Conservation (phyloP, 768 basidiomycete species). For the Trametopsis cervina region DNA sequence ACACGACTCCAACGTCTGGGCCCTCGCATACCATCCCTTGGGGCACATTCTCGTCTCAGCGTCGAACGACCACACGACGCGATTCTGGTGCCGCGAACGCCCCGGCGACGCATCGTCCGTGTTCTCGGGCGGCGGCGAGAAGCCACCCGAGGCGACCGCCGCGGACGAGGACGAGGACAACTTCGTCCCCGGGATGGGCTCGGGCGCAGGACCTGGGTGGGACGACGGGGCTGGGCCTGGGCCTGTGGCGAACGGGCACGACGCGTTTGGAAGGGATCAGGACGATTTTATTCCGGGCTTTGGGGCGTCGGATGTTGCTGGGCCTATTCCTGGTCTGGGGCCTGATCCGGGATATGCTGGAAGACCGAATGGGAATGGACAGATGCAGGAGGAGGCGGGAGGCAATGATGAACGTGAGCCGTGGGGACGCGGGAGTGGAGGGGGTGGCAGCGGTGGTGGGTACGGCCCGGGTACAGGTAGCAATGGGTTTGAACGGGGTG, state of each 20-base stretch:
- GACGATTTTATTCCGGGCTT: slow-evolving; percentile 67
- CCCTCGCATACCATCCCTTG: slow-evolving; percentile 90
- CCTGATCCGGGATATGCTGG: slow-evolving; percentile 22
- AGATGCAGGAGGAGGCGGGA: slow-evolving; percentile 44
- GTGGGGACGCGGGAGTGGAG: slow-evolving; percentile 27
- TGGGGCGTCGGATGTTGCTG: slow-evolving; percentile 30
- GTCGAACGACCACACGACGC: slow-evolving; percentile 97
- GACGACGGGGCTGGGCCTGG: slow-evolving; percentile 16
- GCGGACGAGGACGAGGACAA: slow-evolving; percentile 56
- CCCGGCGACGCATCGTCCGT: slow-evolving; percentile 78
- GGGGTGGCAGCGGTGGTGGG: slow-evolving; percentile 20
- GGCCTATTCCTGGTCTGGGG: slow-evolving; percentile 25
- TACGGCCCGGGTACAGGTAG: slow-evolving; percentile 25
- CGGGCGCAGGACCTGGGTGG: slow-evolving; percentile 14
- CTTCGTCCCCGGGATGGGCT: slow-evolving; percentile 70
- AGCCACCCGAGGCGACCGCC: slow-evolving; percentile 63
- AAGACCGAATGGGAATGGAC: slow-evolving; percentile 30
- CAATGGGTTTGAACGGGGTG: slow-evolving; percentile 27
- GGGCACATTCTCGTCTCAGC: slow-evolving; percentile 92
- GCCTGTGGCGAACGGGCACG: slow-evolving; percentile 19
- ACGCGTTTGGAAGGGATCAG: slow-evolving; percentile 33
- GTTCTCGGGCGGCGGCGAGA: slow-evolving; percentile 77
- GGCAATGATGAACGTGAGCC: slow-evolving; percentile 26
- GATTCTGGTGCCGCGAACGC: slow-evolving; percentile 95
- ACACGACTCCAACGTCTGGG: slow-evolving; percentile 98